phyloP scores from a whole-genome alignment of 805 yeast genomes.

The Zygosaccharomyces bisporus region DNA sequence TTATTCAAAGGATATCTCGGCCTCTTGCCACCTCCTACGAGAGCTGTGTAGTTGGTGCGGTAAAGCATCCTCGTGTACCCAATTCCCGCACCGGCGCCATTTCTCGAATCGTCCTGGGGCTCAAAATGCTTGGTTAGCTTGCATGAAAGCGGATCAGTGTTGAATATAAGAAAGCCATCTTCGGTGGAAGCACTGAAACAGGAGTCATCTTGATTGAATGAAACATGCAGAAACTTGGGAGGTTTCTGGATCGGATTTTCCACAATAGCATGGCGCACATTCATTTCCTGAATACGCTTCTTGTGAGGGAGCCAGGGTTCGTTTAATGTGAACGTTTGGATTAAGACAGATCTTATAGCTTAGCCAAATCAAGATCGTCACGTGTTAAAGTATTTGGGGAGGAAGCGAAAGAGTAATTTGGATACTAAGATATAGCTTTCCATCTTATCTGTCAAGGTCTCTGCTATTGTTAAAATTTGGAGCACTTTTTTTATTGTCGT shows the following conservation, averaged over 20 bases:
- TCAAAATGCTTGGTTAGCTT: conserved; percentile 25
- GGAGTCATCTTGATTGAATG: conserved; percentile 85
- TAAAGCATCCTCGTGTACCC: conserved; percentile 79
- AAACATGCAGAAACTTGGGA: conserved; percentile 49
- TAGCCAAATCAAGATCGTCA: background rate
- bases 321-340: background rate
- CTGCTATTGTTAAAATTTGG: too few relatives aligned
- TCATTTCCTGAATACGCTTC: conserved; percentile 12
- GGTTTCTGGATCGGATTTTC: conserved; percentile 12
- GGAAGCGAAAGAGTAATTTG: background rate
- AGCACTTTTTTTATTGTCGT: too few relatives aligned
- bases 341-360: background rate
- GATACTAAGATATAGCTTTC: too few relatives aligned
- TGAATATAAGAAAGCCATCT: conserved; percentile 78
- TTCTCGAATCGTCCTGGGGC: conserved; percentile 49
- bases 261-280: conserved; percentile 19
- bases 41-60: conserved; percentile 83
- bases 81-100: conserved; percentile 59
- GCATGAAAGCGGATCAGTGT: conserved; percentile 68
- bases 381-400: background rate
- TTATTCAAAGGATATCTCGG: conserved; percentile 79
- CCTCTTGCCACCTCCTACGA: conserved; percentile 83
- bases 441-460: too few relatives aligned
- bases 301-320: background rate
- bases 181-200: conserved; percentile 85